Evolutionary conservation across 2,329 filamentous ascomycete species (phyloP).

Genomic region (Fusarium tricinctum): DNA sequence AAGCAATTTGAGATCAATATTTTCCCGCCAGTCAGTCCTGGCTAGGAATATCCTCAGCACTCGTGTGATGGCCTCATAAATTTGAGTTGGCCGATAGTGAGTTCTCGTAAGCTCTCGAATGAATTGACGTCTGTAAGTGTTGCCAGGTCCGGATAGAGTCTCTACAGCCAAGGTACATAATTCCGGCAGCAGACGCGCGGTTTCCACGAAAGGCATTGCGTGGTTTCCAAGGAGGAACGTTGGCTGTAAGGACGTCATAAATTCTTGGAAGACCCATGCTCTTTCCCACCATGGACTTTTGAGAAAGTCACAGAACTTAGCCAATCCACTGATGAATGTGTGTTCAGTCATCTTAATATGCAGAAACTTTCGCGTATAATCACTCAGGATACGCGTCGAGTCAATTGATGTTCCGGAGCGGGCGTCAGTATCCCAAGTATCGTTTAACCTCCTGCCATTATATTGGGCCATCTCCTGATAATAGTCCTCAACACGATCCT

Average conservation of each 20-base stretch:
- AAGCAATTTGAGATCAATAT: background rate
- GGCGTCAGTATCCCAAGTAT: too few relatives aligned
- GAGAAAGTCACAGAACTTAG: fast-evolving
- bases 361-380: background rate
- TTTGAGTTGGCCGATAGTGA: too few relatives aligned
- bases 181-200: background rate
- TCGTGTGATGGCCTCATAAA: fast-evolving
- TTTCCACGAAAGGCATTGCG: fast-evolving
- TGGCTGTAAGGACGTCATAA: background rate
- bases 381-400: background rate
- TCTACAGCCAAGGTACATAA: background rate
- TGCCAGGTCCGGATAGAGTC: background rate
- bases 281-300: slow-evolving; percentile 16
- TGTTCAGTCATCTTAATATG: background rate
- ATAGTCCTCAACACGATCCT: background rate
- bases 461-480: too few relatives aligned
- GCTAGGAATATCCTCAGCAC: background rate
- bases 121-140: background rate
- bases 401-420: background rate
- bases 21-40: fast-evolving
- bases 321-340: background rate
- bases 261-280: slow-evolving; percentile 26
- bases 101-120: background rate
- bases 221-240: background rate
- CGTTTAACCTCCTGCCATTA: too few relatives aligned